Evolutionary conservation across 179 eudicot species (phyloP), one percentile per base, ranked within the genome.

Genomic region (Beta corolliflora): DNA sequence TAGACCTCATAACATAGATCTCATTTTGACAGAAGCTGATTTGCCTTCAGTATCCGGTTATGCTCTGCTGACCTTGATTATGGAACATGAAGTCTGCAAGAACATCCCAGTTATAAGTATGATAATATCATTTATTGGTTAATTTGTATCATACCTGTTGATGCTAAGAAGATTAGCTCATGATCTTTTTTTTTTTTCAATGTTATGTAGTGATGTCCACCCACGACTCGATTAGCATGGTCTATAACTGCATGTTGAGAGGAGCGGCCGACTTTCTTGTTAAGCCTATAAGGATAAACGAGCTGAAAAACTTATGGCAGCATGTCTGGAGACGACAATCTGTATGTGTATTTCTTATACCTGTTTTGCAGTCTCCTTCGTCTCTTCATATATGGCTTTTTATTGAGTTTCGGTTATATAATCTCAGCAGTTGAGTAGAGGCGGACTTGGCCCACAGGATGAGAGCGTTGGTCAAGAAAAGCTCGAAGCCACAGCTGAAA

Each of bases 21-120:
- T 96, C 61, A 91, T 96, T 80, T 65, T 96, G 82, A 90, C 98
- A 6, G 99, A 96, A 89, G 93, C 91, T 71, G 97, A 92, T 31
- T 72, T 96, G 83, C 98, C 98, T 67, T 89, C 91, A 5, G 84
- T 95, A 18, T 92, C 98, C 60, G 99, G 99, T 82, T 94, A 84
- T 52, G 95, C 91, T 77, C 93, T 96, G 86, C 90, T 96, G 19
- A 80, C 94, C 14, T 89, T 94, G 83, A 87, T 92, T n/a, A 91
- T 87, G 91, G 97, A 92, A 85, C 93, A 92, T 56, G 98, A 91
- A 3, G 83, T 85, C 84, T 93, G 97, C 96, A 96, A 90, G 84
- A 91, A 90, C 80, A 92, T 90, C 77, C 98, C 98, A 13, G 97
- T 96, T 53, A 96, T 94, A 90, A 96, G 99, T 95, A 94, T 29